Evolutionary conservation across 2,329 filamentous ascomycete genomes (phyloP).

Genomic region (Fusarium sororula): DNA sequence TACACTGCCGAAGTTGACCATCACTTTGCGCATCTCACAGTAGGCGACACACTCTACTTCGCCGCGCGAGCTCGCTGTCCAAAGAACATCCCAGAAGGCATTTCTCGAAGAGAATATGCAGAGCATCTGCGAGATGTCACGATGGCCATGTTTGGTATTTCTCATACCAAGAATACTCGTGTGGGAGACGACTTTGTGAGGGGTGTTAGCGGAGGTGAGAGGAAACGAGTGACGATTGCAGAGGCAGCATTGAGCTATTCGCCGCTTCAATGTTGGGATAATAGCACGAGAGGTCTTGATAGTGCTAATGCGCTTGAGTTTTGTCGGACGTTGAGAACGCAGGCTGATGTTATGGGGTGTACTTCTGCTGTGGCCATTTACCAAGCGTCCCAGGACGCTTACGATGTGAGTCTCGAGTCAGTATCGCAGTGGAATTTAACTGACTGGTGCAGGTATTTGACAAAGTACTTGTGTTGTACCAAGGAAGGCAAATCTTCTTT

Average conservation of each 20-base stretch:
- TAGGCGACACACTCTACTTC: slow-evolving; percentile 79
- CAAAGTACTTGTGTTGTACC: slow-evolving; percentile 73
- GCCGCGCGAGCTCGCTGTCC: slow-evolving; percentile 74
- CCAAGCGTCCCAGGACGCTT: slow-evolving; percentile 60
- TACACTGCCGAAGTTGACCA: slow-evolving; percentile 85
- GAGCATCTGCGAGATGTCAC: slow-evolving; percentile 72
- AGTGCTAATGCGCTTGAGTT: slow-evolving; percentile 73
- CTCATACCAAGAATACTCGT: slow-evolving; percentile 72
- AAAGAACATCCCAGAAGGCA: slow-evolving; percentile 65
- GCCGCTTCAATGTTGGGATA: slow-evolving; percentile 76
- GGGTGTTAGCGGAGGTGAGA: slow-evolving; percentile 61
- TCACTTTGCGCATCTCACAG: slow-evolving; percentile 77
- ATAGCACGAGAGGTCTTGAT: slow-evolving; percentile 71
- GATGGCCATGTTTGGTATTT: slow-evolving; percentile 77
- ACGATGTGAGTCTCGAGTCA: slow-evolving; percentile 33
- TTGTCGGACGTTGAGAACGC: slow-evolving; percentile 66
- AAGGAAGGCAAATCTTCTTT: slow-evolving; percentile 70
- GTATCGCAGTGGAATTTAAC: rapidly evolving
- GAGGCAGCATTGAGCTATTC: slow-evolving; percentile 47
- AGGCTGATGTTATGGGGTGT: slow-evolving; percentile 67
- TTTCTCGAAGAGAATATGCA: slow-evolving; percentile 61
- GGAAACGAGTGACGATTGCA: slow-evolving; percentile 53
- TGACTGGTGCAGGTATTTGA: slow-evolving; percentile 61
- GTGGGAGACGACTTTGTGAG: slow-evolving; percentile 78
- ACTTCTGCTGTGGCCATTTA: slow-evolving; percentile 72